phyloP scores from a whole-genome alignment of 208 protist species.

The Blechomonas ayalai region DNA sequence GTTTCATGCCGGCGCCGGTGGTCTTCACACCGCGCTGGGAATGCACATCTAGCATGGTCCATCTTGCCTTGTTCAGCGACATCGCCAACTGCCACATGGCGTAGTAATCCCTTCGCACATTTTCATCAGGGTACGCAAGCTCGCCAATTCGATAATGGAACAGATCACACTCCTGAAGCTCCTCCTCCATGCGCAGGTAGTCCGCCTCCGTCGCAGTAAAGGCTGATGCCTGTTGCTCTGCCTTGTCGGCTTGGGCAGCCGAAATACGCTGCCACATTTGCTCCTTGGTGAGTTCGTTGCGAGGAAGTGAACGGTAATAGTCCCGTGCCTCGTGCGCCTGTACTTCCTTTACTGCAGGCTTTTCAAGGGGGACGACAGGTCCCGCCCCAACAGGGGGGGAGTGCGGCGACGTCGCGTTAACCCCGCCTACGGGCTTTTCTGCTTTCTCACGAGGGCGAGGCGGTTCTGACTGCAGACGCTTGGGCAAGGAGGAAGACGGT shows the following conservation, averaged over 20 bases:
- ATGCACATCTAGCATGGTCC: conserved; percentile 87
- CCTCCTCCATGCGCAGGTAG: conserved; percentile 76
- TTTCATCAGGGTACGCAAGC: conserved; percentile 50
- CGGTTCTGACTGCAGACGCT: too few species aligned
- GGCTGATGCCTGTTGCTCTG: conserved; percentile 22
- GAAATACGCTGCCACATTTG: conserved; percentile 80
- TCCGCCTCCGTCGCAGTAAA: conserved; percentile 54
- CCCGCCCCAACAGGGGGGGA: too few species aligned
- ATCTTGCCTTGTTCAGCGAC: conserved; percentile 84
- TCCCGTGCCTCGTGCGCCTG: conserved; percentile 46
- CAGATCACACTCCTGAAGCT: conserved; percentile 62
- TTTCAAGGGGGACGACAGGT: too few species aligned
- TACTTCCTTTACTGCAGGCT: too few species aligned
- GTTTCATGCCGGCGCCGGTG: conserved; percentile 87
- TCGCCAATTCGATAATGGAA: conserved; percentile 82
- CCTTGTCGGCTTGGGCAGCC: conserved; percentile 29
- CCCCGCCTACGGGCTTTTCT: too few species aligned
- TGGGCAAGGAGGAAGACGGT: too few species aligned
- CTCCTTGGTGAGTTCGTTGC: conserved; percentile 77
- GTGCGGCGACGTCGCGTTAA: too few species aligned
- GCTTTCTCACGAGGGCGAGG: too few species aligned
- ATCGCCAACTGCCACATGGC: conserved; percentile 78
- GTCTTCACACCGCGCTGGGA: conserved; percentile 80
- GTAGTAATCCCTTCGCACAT: conserved; percentile 76
- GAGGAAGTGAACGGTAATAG: conserved; percentile 73